Conservation (phyloP, 192 early-diverging fungal genomes). For the Mortierella hygrophila region DNA sequence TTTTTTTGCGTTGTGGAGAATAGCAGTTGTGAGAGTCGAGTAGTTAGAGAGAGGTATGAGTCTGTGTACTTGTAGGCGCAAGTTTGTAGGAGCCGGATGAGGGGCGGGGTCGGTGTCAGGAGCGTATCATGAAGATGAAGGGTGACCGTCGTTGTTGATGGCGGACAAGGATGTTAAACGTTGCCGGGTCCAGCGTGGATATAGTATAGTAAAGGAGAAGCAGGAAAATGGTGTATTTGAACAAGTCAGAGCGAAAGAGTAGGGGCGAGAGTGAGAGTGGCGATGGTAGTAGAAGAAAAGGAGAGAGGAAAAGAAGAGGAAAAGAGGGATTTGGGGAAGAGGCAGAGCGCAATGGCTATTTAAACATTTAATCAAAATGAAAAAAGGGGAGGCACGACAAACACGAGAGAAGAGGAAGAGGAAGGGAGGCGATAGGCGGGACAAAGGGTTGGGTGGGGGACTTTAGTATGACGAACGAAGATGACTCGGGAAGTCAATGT, state of each 20-base stretch:
- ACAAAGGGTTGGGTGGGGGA: too few relatives aligned
- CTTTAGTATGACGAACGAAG: too few relatives aligned
- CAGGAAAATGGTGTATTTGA: too few relatives aligned
- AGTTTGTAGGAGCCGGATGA: neutral
- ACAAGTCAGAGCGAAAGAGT: neutral
- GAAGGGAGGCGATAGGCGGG: neutral
- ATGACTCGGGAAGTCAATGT: too few relatives aligned
- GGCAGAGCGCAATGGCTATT: neutral
- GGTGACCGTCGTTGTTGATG: conserved; percentile 19
- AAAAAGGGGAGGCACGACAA: neutral
- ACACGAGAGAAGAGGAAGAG: neutral
- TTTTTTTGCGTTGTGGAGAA: too few relatives aligned
- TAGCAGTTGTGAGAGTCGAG: too few relatives aligned
- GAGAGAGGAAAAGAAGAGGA: neutral
- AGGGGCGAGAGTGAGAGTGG: neutral
- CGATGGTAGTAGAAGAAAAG: neutral
- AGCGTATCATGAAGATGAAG: conserved; percentile 28
- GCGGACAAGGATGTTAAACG: neutral
- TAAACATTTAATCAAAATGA: neutral
- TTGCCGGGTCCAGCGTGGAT: neutral
- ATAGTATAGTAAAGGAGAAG: neutral
- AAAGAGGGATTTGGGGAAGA: neutral
- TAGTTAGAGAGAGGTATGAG: too few relatives aligned
- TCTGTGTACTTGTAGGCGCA: too few relatives aligned
- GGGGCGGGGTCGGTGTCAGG: conserved; percentile 13